These are phyloP conservation scores for Wickerhamiella sergipiensis DNA, from an alignment of 805 yeast species.

Conservation along the genomic window DNA sequence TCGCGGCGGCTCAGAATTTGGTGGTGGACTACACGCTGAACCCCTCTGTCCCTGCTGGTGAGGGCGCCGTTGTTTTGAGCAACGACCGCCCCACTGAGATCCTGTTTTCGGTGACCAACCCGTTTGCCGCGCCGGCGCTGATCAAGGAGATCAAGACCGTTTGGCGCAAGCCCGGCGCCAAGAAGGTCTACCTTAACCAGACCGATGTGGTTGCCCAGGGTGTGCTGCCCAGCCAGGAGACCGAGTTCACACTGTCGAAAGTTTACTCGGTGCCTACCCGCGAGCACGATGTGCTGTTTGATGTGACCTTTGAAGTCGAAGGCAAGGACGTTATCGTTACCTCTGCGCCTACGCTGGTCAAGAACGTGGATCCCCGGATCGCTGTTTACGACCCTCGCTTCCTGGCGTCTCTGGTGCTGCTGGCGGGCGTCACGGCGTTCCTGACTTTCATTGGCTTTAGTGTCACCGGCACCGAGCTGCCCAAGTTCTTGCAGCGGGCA, in stretches of 20 bases:
- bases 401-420: conserved; percentile 43
- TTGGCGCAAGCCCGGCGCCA: conserved; percentile 7
- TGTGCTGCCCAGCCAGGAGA: conserved; percentile 37
- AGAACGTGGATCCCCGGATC: conserved; percentile 49
- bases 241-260: conserved; percentile 24
- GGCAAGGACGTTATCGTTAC: conserved; percentile 14
- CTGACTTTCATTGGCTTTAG: conserved; percentile 35
- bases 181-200: conserved; percentile 44
- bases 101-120: conserved; percentile 13
- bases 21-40: conserved; percentile 1
- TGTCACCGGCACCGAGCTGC: conserved; percentile 13
- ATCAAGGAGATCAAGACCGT: conserved; percentile 16
- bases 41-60: conserved; percentile 1
- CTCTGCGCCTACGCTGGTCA: conserved; percentile 23
- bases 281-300: conserved; percentile 46
- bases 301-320: conserved; percentile 27
- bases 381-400: conserved; percentile 64
- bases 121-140: conserved; percentile 14
- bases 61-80: not conserved
- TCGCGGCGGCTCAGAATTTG: conserved; percentile 5
- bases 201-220: conserved; percentile 48
- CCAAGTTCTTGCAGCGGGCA: not conserved
- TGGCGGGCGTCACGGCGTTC: conserved; percentile 36
- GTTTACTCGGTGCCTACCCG: conserved; percentile 13
- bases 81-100: not conserved